Conservation (phyloP, 2,329 filamentous ascomycete species). For the Claviceps sp. region DNA sequence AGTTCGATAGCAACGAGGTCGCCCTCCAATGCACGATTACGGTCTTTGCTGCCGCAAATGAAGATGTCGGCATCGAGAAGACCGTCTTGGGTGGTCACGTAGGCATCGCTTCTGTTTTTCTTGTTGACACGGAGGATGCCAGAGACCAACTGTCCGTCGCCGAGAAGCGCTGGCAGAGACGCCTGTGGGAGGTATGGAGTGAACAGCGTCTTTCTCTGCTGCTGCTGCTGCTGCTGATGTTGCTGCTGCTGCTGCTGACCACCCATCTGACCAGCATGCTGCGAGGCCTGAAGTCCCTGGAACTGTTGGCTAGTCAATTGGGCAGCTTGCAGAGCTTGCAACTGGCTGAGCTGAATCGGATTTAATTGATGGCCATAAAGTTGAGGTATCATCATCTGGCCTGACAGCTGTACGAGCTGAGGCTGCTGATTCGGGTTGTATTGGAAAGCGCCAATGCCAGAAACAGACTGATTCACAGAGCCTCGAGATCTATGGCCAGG, state of each 20-base stretch:
- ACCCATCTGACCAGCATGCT: constrained; percentile 55
- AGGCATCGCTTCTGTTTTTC: constrained; percentile 97
- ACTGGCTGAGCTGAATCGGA: constrained; percentile 74
- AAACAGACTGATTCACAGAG: constrained; percentile 78
- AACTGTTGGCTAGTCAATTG: constrained; percentile 68
- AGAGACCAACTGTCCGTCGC: constrained; percentile 86
- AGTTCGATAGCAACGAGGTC: constrained; percentile 93
- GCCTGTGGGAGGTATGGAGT: constrained; percentile 95
- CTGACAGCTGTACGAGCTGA: constrained; percentile 74
- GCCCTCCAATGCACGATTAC: constrained; percentile 90
- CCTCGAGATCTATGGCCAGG: constrained; percentile 78
- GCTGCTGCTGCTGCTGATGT: constrained; percentile 54
- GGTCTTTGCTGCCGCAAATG: constrained; percentile 97
- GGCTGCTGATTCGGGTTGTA: constrained; percentile 62
- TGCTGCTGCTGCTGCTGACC: constrained; percentile 37
- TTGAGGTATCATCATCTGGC: constrained; percentile 74
- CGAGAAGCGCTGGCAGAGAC: constrained; percentile 76
- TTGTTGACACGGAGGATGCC: constrained; percentile 98
- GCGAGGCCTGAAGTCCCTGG: constrained; percentile 53
- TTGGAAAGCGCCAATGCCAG: constrained; percentile 74
- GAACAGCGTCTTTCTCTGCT: constrained; percentile 96
- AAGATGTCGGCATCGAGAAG: constrained; percentile 94
- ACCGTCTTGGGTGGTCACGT: constrained; percentile 83
- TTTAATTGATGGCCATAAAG: constrained; percentile 85
- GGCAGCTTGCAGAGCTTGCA: constrained; percentile 83